phyloP scores from a whole-genome alignment of 371 early-diverging fungal species.

The Batkoa obscura region DNA sequence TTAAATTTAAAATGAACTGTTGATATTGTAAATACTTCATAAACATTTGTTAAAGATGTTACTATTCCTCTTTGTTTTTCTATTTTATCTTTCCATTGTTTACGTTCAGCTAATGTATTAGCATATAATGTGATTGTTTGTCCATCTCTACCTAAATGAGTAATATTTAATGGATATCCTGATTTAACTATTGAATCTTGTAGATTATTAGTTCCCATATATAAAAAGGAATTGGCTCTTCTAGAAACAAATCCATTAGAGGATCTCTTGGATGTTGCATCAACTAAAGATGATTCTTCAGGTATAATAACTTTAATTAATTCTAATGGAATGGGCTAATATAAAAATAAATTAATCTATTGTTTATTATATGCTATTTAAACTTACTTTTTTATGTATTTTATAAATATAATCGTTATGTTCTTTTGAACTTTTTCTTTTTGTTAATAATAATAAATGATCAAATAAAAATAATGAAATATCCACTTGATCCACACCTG shows the following conservation, averaged over 20 bases:
- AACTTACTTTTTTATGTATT: conserved; percentile 24
- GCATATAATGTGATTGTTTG: conserved; percentile 48
- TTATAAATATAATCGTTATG: conserved; percentile 40
- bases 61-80: conserved; percentile 39
- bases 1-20: conserved; percentile 21
- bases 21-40: conserved; percentile 31
- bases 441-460: conserved; percentile 61
- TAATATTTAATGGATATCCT: conserved; percentile 45
- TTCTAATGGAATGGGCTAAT: conserved; percentile 55
- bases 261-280: conserved; percentile 5
- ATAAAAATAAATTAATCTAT: too few relatives aligned
- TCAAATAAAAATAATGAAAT: conserved; percentile 68
- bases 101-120: conserved; percentile 44
- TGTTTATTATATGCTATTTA: too few relatives aligned
- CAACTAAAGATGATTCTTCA: conserved; percentile 18
- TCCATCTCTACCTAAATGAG: conserved; percentile 50
- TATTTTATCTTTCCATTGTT: conserved; percentile 67
- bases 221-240: conserved; percentile 17
- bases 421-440: conserved; percentile 29
- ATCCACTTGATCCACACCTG: conserved; percentile 39
- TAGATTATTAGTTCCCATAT: conserved; percentile 13
- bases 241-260: conserved; percentile 8
- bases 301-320: conserved; percentile 39
- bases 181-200: conserved; percentile 12
- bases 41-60: conserved; percentile 25